Evolutionary conservation across 2,329 filamentous ascomycete species (phyloP), one percentile per base, ranked within the genome.

Genomic region (Orbilia oligospora): DNA sequence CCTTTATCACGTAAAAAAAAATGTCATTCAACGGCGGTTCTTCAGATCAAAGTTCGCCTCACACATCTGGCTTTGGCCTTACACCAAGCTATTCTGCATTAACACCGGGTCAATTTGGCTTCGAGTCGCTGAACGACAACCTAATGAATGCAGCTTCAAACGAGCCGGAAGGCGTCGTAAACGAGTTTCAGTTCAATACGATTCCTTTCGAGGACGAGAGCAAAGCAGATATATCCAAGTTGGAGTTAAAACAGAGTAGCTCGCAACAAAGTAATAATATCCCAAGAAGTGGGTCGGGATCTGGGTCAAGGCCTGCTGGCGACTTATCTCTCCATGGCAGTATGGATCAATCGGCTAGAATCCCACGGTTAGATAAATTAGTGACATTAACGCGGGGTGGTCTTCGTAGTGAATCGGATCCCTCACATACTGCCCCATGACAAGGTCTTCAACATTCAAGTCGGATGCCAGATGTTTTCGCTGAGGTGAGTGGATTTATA

Each of bases 391-490:
- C 44, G 6, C 44, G 44, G 14, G 24, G 18, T n/a, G 36, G 30
- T 8, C 22, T 44, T 5, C 30, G 10, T 68, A 77, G 73, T 77
- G 73, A 77, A 77, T 44, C 58, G 67, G 22, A 77, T 77, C 61
- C 73, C 73, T 22, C 61, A 67, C 41, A 77, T 77, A 44, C 27
- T 77, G 20, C 73, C 73, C 3, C 73, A 77, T 30, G 73, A 77
- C 36, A 77, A 77, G 36, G 73, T 77, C 33, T 77, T 77, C 63
- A 77, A 77, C 33, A 65, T 77, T 6, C 73, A 77, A 49, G 73
- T 77, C 5, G 73, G 73, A 48, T 77, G 73, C 44, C 73, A 77
- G 22, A 71, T 77, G 73, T 77, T 67, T 61, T 77, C 73, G 20
- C 53, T 77, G 33, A 77, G 73, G 73, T 77, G 36, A 63, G 73